These are phyloP conservation scores for Phanerochaete carnosa DNA, from an alignment of 768 basidiomycete species.

Conservation along the genomic window DNA sequence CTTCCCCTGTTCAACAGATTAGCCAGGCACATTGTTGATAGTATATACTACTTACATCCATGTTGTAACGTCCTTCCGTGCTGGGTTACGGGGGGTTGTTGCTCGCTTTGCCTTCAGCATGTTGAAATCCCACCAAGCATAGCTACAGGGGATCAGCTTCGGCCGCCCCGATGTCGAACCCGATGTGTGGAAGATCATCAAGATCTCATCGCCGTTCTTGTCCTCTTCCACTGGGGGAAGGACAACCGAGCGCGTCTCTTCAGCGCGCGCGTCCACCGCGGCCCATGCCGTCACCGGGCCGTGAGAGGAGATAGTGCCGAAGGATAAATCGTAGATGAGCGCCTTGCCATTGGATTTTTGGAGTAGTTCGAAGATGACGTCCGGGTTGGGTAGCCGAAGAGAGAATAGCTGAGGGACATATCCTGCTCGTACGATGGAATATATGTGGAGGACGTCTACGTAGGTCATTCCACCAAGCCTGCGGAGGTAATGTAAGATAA, in stretches of 20 bases:
- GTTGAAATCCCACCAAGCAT: slow-evolving; percentile 63
- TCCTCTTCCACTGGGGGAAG: slow-evolving; percentile 44
- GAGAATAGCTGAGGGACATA: slow-evolving; percentile 79
- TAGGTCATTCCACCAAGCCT: slow-evolving; percentile 78
- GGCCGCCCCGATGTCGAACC: slow-evolving; percentile 82
- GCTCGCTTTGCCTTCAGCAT: slow-evolving; percentile 53
- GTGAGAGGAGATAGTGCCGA: slow-evolving; percentile 29
- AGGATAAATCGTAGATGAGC: slow-evolving; percentile 51
- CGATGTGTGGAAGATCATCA: slow-evolving; percentile 76
- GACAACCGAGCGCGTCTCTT: slow-evolving; percentile 33
- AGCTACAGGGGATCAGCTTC: slow-evolving; percentile 72
- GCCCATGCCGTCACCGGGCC: slow-evolving; percentile 49
- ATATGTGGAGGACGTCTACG: slow-evolving; percentile 67
- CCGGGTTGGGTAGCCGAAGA: slow-evolving; percentile 70
- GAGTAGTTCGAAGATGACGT: slow-evolving; percentile 68
- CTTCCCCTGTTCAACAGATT: slow-evolving; percentile 53
- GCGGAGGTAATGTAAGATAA: background rate
- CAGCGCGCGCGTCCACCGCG: slow-evolving; percentile 38
- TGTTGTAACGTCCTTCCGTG: slow-evolving; percentile 61
- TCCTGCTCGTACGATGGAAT: slow-evolving; percentile 71
- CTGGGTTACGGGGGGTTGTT: slow-evolving; percentile 39
- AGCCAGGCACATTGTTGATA: background rate
- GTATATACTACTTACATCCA: slow-evolving; percentile 57
- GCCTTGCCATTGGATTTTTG: slow-evolving; percentile 58
- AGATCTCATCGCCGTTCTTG: slow-evolving; percentile 38